Percentiles rank a stretch among this genome's conserved stretches.
Conservation (phyloP, 768 basidiomycete species). For the Tulasnella sp. region DNA sequence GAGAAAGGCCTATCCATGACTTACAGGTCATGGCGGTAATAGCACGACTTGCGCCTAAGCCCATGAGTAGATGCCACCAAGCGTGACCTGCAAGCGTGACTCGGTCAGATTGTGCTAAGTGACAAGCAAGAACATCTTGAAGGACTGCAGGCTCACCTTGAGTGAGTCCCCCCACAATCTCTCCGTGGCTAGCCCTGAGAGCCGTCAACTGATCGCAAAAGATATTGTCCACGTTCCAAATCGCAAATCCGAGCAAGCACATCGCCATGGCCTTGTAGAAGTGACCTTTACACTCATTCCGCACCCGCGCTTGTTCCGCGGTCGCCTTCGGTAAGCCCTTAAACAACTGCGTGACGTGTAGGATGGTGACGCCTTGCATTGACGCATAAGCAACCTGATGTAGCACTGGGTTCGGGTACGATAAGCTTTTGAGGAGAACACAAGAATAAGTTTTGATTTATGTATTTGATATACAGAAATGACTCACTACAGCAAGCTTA, state of each 20-base stretch:
- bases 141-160: conserved; percentile 10
- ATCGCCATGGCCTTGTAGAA: conserved; percentile 22
- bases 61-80: conserved; percentile 20
- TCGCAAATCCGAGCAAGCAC: conserved; percentile 26
- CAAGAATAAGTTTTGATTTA: no score
- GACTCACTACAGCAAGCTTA: conserved; percentile 29
- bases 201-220: conserved; percentile 24
- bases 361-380: conserved; percentile 21
- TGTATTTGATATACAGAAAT: no score
- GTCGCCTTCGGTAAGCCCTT: conserved; percentile 14
- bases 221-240: conserved; percentile 32
- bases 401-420: conserved; percentile 29
- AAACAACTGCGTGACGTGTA: conserved; percentile 19
- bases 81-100: conserved; percentile 14
- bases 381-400: conserved; percentile 29
- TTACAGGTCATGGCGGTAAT: conserved; percentile 16
- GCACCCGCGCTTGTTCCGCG: not conserved
- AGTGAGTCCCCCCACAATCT: conserved; percentile 12
- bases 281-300: conserved; percentile 17
- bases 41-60: conserved; percentile 15
- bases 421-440: conserved; percentile 23
- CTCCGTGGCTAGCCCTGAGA: conserved; percentile 7
- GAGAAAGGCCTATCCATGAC: not conserved
- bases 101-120: not conserved
- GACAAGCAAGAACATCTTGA: not conserved